Percentiles rank a stretch among this genome's conserved stretches.
Conservation (phyloP, 768 basidiomycete species). For the Sporobolomyces pararoseus region DNA sequence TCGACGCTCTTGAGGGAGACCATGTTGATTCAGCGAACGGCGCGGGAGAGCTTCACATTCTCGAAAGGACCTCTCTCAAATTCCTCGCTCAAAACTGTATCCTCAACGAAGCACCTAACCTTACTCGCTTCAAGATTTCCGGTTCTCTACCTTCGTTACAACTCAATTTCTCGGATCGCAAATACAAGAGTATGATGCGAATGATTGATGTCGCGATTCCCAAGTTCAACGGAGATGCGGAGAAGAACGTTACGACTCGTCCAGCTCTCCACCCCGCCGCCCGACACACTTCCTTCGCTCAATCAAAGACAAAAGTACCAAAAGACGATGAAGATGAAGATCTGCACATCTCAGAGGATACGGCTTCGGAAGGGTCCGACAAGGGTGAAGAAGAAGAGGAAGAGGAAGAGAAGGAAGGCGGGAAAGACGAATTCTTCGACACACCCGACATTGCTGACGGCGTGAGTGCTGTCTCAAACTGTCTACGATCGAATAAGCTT, state of each 20-base stretch:
- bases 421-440: constrained; percentile 44
- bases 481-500: too few relatives aligned
- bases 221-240: constrained; percentile 58
- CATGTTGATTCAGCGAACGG: constrained; percentile 27
- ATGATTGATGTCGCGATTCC: constrained; percentile 87
- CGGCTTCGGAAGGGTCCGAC: constrained; percentile 51
- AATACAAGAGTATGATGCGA: constrained; percentile 87
- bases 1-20: constrained; percentile 66
- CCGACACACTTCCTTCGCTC: constrained; percentile 34
- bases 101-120: constrained; percentile 71
- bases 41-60: constrained; percentile 63
- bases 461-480: constrained; percentile 26
- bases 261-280: neutral
- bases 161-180: constrained; percentile 82
- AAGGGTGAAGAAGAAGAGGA: constrained; percentile 45
- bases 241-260: constrained; percentile 10
- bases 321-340: constrained; percentile 56
- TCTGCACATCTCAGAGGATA: constrained; percentile 44
- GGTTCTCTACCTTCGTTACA: constrained; percentile 82
- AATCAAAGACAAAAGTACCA: constrained; percentile 57
- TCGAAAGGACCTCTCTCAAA: constrained; percentile 87
- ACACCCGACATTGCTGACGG: constrained; percentile 43
- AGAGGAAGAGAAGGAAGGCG: constrained; percentile 55
- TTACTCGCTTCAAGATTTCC: constrained; percentile 83
- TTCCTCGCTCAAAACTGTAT: constrained; percentile 89